phyloP scores from a whole-genome alignment of 2,329 filamentous ascomycete species.

The Aquanectria penicillioides region DNA sequence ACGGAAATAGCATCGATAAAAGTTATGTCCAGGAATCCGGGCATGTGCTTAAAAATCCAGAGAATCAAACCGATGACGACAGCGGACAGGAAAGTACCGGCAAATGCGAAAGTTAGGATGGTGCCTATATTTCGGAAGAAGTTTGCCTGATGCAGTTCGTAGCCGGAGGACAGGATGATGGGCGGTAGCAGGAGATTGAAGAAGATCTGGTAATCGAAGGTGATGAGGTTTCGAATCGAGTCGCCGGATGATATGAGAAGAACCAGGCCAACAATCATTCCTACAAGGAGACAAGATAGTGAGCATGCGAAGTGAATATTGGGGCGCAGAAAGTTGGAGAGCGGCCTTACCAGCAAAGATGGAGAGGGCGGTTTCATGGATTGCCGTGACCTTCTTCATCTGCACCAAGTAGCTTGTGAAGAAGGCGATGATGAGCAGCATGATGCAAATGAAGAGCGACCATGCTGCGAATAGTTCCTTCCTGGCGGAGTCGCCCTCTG shows the following conservation, averaged over 20 bases:
- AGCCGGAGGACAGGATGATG: slow-evolving; percentile 96
- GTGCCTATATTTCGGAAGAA: slow-evolving; percentile 99
- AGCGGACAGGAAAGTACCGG: slow-evolving; percentile 95
- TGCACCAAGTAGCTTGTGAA: slow-evolving; percentile 98
- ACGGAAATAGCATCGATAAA: slow-evolving; percentile 98
- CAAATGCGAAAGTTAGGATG: slow-evolving; percentile 97
- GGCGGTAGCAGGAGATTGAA: slow-evolving; percentile 99
- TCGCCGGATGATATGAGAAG: slow-evolving; percentile 84
- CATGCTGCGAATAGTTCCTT: slow-evolving; percentile 97
- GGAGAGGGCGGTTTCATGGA: slow-evolving; percentile 97
- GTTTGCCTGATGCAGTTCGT: slow-evolving; percentile 97
- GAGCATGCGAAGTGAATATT: slow-evolving; percentile 33
- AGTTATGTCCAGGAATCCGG: slow-evolving; percentile 83
- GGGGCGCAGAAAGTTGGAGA: neutral
- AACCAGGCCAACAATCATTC: slow-evolving; percentile 93
- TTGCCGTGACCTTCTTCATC: slow-evolving; percentile 94
- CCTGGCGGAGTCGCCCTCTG: slow-evolving; percentile 81
- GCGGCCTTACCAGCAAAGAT: slow-evolving; percentile 83
- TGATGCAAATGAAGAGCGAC: slow-evolving; percentile 96
- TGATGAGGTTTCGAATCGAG: slow-evolving; percentile 89
- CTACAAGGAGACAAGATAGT: slow-evolving; percentile 54
- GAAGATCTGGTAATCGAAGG: slow-evolving; percentile 99
- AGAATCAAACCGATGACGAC: slow-evolving; percentile 91
- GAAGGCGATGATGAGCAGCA: slow-evolving; percentile 91
- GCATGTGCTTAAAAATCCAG: slow-evolving; percentile 88